These are phyloP conservation scores for Aspergillus heteromorphus DNA, from an alignment of 495 filamentous ascomycete species.

Conservation along the genomic window DNA sequence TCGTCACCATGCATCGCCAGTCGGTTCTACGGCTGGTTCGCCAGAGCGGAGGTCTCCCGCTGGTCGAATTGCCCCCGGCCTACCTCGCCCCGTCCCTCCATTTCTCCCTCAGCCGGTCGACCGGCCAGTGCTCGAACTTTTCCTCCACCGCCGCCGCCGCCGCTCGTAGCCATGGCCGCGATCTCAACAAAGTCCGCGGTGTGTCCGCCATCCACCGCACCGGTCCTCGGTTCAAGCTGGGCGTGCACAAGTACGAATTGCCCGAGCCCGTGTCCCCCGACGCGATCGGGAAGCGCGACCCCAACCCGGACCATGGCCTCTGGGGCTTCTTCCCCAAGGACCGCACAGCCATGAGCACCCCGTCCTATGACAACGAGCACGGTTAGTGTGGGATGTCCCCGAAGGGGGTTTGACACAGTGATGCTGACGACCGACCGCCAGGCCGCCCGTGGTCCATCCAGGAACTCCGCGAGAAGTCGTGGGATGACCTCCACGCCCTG, in stretches of 20 bases:
- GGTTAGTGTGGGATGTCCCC: conserved; percentile 41
- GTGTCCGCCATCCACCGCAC: conserved; percentile 74
- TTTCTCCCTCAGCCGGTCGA: conserved; percentile 28
- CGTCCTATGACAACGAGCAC: conserved; percentile 60
- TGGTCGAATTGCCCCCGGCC: conserved; percentile 37
- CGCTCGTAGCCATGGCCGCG: conserved; percentile 27
- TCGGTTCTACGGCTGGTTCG: conserved; percentile 30
- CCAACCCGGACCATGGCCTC: conserved; percentile 76
- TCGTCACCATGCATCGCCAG: conserved; percentile 37
- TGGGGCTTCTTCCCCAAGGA: conserved; percentile 82
- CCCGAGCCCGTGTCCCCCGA: conserved; percentile 61
- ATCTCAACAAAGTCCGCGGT: conserved; percentile 55
- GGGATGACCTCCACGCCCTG: conserved; percentile 85
- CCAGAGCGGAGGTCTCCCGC: conserved; percentile 25
- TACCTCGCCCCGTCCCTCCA: conserved; percentile 44
- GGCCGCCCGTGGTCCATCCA: conserved; percentile 80
- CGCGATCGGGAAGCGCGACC: conserved; percentile 36
- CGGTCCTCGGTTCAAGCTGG: conserved; percentile 64
- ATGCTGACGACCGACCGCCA: conserved; percentile 25
- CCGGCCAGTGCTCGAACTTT: conserved; percentile 40
- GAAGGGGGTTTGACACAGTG: background rate
- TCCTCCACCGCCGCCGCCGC: conserved; percentile 37
- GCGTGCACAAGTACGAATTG: conserved; percentile 63
- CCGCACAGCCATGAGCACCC: conserved; percentile 57
- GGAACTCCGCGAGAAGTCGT: conserved; percentile 82